phyloP scores from a whole-genome alignment of 2,329 filamentous ascomycete genomes.

The Neospermospora avenae region DNA sequence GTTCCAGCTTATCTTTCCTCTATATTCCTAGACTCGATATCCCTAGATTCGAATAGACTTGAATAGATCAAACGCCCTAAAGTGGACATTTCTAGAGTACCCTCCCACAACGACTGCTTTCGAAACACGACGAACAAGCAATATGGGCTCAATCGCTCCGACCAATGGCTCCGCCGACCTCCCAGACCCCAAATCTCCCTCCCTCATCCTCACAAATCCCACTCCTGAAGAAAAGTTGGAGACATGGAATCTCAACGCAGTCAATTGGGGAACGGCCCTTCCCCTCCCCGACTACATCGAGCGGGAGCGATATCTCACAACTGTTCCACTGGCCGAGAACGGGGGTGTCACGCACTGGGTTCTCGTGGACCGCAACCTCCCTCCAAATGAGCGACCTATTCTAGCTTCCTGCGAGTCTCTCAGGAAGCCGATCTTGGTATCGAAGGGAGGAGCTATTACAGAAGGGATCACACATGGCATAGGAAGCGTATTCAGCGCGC shows the following conservation, averaged over 20 bases:
- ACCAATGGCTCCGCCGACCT: slow-evolving; percentile 14
- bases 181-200: slow-evolving; percentile 30
- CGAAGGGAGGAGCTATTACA: slow-evolving; percentile 39
- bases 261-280: slow-evolving; percentile 58
- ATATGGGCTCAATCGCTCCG: slow-evolving; percentile 20
- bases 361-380: slow-evolving; percentile 47
- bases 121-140: background rate
- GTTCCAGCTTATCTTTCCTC: background rate
- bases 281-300: slow-evolving; percentile 53
- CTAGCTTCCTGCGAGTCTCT: slow-evolving; percentile 64
- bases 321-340: slow-evolving; percentile 54
- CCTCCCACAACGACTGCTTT: background rate
- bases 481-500: slow-evolving; percentile 74
- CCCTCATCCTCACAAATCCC: slow-evolving; percentile 51
- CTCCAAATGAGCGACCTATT: slow-evolving; percentile 47
- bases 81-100: background rate
- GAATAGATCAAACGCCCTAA: background rate
- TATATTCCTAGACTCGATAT: background rate
- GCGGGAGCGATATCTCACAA: slow-evolving; percentile 56
- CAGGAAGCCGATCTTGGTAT: slow-evolving; percentile 54
- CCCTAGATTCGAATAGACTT: background rate
- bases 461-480: slow-evolving; percentile 70
- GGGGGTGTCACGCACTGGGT: slow-evolving; percentile 61
- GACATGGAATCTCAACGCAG: slow-evolving; percentile 54
- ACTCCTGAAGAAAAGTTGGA: slow-evolving; percentile 51